These are phyloP conservation scores for Aspergillus conjunctus DNA, from an alignment of 495 filamentous ascomycete species.

Conservation along the genomic window DNA sequence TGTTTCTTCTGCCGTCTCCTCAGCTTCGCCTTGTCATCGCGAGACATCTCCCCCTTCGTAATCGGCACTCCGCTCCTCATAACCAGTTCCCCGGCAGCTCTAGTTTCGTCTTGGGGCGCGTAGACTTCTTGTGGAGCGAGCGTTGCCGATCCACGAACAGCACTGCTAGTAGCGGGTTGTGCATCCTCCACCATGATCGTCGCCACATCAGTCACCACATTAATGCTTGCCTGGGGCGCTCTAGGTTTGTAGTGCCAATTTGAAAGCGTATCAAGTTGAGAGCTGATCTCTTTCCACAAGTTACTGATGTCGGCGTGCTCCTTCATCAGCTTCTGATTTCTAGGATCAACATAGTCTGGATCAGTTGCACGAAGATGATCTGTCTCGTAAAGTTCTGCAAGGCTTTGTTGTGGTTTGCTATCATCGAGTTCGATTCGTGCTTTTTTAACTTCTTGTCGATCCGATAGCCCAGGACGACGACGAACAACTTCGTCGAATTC, in stretches of 20 bases:
- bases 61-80: slow-evolving; percentile 79
- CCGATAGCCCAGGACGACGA: slow-evolving; percentile 66
- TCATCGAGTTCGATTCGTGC: slow-evolving; percentile 81
- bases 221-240: slow-evolving; percentile 72
- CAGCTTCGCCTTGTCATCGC: slow-evolving; percentile 80
- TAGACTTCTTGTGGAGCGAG: slow-evolving; percentile 96
- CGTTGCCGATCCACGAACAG: slow-evolving; percentile 70
- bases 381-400: slow-evolving; percentile 93
- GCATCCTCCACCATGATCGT: slow-evolving; percentile 95
- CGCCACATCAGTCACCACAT: slow-evolving; percentile 84
- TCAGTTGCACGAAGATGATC: slow-evolving; percentile 81
- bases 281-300: slow-evolving; percentile 80
- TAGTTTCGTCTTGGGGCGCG: slow-evolving; percentile 68
- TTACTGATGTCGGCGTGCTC: slow-evolving; percentile 84
- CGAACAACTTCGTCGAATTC: slow-evolving; percentile 93
- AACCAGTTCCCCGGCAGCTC: slow-evolving; percentile 67
- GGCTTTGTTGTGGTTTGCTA: slow-evolving; percentile 78
- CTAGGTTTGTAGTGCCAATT: slow-evolving; percentile 97
- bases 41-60: slow-evolving; percentile 84
- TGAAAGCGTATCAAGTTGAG: slow-evolving; percentile 81
- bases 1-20: slow-evolving; percentile 82
- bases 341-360: slow-evolving; percentile 74
- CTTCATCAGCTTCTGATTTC: slow-evolving; percentile 76
- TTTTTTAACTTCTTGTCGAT: slow-evolving; percentile 57
- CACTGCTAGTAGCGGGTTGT: slow-evolving; percentile 76